phyloP scores from a whole-genome alignment of 768 basidiomycete species.

The Kwoniella newhampshirensis region DNA sequence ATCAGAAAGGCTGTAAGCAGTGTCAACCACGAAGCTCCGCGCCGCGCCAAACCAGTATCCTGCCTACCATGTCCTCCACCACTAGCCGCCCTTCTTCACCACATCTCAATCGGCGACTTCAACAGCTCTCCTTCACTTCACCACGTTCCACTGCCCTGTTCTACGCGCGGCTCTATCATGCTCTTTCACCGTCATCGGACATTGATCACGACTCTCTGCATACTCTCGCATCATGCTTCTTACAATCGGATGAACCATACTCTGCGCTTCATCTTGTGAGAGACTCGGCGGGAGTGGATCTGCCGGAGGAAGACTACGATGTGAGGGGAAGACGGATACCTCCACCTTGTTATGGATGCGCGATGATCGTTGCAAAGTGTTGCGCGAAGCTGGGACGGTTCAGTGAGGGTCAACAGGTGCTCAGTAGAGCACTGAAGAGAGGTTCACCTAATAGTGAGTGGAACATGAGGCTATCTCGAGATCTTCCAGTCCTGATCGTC shows the following conservation, averaged over 20 bases:
- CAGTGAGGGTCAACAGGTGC: slow-evolving; percentile 35
- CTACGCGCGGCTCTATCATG: slow-evolving; percentile 39
- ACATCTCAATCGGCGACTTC: slow-evolving; percentile 31
- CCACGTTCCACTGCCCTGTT: slow-evolving; percentile 34
- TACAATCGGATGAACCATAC: slow-evolving; percentile 35
- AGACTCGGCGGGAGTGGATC: slow-evolving; percentile 35
- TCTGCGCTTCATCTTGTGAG: slow-evolving; percentile 38
- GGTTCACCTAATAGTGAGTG: slow-evolving; percentile 28
- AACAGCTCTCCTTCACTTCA: slow-evolving; percentile 31
- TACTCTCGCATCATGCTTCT: slow-evolving; percentile 36
- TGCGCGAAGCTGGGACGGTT: slow-evolving; percentile 41
- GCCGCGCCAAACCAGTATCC: no score
- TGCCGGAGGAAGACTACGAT: slow-evolving; percentile 7
- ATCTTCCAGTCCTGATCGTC: not conserved
- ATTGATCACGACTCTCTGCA: slow-evolving; percentile 37
- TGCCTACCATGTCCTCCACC: slow-evolving; percentile 11
- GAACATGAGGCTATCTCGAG: not conserved
- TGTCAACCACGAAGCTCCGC: no score
- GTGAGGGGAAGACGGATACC: slow-evolving; percentile 2
- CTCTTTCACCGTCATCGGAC: slow-evolving; percentile 25
- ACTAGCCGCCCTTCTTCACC: slow-evolving; percentile 20
- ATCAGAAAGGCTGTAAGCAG: no score
- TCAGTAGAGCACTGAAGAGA: slow-evolving; percentile 33
- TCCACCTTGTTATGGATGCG: slow-evolving; percentile 39
- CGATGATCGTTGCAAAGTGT: slow-evolving; percentile 43